Base-by-base conservation (phyloP, 257 asterid species). In the Lycium ferocissimum region DNA sequence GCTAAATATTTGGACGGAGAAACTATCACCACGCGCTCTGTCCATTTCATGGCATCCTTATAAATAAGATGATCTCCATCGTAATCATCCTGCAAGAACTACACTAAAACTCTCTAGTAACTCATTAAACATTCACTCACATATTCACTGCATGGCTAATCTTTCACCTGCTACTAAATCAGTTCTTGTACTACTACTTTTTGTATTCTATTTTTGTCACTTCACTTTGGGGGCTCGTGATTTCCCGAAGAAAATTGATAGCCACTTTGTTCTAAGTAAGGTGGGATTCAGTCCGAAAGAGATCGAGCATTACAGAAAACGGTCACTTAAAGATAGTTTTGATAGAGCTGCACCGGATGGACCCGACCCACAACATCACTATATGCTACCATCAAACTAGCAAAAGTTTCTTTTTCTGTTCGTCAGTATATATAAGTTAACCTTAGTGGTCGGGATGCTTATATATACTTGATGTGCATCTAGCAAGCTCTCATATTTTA, bases 311-410 rank as follows among this genome's bases (percentile, higher is more conserved):
- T 86, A 81, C 43, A 66, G 20, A 26, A 54, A 86, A 18, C 80
- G 90, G 76, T 84, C 90, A 49, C 61, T 86, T 70, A 71, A 63
- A n/a, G 72, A 10, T 9, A 69, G 47, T 9, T 67, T 67, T 12
- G 87, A 88, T 40, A 72, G 91, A 75, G 91, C 61, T 2, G 90
- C 88, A 2, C 92, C 91, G 1, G 88, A 86, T 4, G 92, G 91
- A 2, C 92, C 92, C n/a, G 92, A 90, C 53, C 89, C 88, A 54
- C 91, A 90, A 12, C 92, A 90, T 61, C 92, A 90, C 62, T 82
- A 86, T 33, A 56, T 15, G n/a, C 45, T 40, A 40, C 45, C 3
- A 40, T 40, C 5, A 3, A 40, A 40, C 45, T 40, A 40, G 45
- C 45, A 40, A 40, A 40, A 40, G 5, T 2, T 40, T 40, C 45